Evolutionary conservation across 257 asterid genomes (phyloP), one percentile per base, ranked within the genome.

Genomic region (Linderniella brevidens): DNA sequence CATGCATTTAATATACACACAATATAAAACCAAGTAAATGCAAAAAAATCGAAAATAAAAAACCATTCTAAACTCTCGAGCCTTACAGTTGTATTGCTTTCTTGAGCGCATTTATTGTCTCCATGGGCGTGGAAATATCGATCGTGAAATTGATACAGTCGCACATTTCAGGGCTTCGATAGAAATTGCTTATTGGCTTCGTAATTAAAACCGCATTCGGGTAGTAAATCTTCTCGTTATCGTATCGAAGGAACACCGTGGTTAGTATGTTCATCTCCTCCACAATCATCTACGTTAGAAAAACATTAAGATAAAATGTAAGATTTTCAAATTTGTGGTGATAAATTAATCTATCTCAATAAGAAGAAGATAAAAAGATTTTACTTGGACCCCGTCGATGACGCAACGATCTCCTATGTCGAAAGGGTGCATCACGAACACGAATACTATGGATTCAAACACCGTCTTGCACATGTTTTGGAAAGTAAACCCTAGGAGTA

Each of bases 181-280:
- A 69, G 68, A 72, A 75, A 62, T 79, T 79, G 46, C 81, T 75
- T 17, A 79, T 72, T 8, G 85, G 82, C 57, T 75, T 75, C 3
- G 75, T 53, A 56, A 70, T 64, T 54, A 79, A 37, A 3, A 65
- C 62, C 11, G 82, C 58, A 10, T 75, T 79, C 0, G 85, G 92
- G 35, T 79, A 79, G 66, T 72, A 75, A 47, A 79, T 66, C 35
- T 79, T 79, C 61, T 75, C 85, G 5, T 75, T 79, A 59, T 79
- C 79, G 8, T 67, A 68, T 4, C 79, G 61, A 0, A 79, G 79
- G 53, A 79, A 79, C 15, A 75, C 81, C 8, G 92, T 79, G 32
- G 76, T 78, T 39, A 78, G 19, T 46, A 78, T 74, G 59, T 78
- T 74, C 90, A 78, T 78, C 74, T 78, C 84, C 45, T 78, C 90